Conservation (phyloP, 768 basidiomycete species). For the Cystofilobasidium ferigula region DNA sequence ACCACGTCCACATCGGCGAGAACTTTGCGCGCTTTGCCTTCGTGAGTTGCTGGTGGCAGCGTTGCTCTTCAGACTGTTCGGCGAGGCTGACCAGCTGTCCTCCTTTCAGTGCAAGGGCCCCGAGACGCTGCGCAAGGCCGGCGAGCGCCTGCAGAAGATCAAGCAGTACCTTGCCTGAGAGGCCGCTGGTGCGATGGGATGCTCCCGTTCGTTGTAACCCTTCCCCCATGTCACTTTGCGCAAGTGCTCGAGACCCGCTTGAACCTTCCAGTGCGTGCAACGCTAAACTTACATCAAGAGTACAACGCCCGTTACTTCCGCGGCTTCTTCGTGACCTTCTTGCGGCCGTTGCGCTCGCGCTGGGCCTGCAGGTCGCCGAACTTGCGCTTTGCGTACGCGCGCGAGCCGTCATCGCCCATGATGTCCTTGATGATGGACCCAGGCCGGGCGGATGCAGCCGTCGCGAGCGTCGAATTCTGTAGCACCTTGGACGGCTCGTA, state of each 20-base stretch:
- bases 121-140: constrained; percentile 70
- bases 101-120: constrained; percentile 70
- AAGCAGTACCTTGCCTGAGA: constrained; percentile 46
- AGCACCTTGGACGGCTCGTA: constrained; percentile 4
- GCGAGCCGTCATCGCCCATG: constrained; percentile 74
- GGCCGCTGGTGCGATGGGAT: no score
- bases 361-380: constrained; percentile 64
- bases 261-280: no score
- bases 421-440: constrained; percentile 82
- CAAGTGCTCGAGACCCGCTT: no score
- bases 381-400: constrained; percentile 82
- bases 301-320: not conserved
- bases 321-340: constrained; percentile 53
- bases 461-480: constrained; percentile 11
- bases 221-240: no score
- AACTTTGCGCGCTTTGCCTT: constrained; percentile 70
- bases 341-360: constrained; percentile 57
- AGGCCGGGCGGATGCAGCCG: constrained; percentile 29
- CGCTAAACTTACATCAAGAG: no score
- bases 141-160: constrained; percentile 64
- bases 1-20: constrained; percentile 76
- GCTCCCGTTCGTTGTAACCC: no score
- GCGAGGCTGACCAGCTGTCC: not conserved
- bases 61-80: not conserved
- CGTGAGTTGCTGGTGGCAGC: no score